Conservation (phyloP, 1,284 basidiomycete genomes). For the Agroathelia rolfsii region DNA sequence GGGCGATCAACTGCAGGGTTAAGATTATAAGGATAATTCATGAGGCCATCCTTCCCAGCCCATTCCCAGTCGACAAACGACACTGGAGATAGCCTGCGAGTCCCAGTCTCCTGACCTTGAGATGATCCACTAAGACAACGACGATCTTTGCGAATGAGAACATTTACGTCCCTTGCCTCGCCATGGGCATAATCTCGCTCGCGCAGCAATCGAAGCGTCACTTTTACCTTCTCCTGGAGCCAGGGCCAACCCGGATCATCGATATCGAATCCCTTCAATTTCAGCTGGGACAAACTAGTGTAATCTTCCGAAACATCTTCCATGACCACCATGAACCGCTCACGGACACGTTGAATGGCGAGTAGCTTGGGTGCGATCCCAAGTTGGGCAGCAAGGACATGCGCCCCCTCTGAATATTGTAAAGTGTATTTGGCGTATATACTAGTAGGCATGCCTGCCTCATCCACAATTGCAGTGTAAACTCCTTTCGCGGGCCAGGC, state of each 20-base stretch:
- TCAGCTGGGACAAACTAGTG: conserved; percentile 1
- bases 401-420: conserved; percentile 10
- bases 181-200: neutral
- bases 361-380: conserved; percentile 10
- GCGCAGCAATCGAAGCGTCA: neutral
- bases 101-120: too few species aligned
- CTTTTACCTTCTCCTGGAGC: neutral
- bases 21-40: conserved; percentile 2
- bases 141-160: conserved; percentile 1
- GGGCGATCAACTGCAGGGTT: conserved; percentile 2
- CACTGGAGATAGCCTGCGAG: too few species aligned
- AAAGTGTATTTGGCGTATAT: conserved; percentile 10
- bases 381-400: conserved; percentile 6
- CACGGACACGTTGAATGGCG: conserved; percentile 8
- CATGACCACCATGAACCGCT: conserved; percentile 12
- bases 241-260: neutral
- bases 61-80: conserved; percentile 7
- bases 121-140: neutral
- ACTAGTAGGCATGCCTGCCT: conserved; percentile 7
- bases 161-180: conserved; percentile 2
- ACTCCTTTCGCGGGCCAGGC: neutral
- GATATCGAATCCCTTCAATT: neutral
- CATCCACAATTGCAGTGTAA: conserved; percentile 7
- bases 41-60: conserved; percentile 3
- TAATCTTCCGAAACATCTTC: conserved; percentile 9